Conservation (phyloP, 192 early-diverging fungal species). For the Radiomyces spectabilis region DNA sequence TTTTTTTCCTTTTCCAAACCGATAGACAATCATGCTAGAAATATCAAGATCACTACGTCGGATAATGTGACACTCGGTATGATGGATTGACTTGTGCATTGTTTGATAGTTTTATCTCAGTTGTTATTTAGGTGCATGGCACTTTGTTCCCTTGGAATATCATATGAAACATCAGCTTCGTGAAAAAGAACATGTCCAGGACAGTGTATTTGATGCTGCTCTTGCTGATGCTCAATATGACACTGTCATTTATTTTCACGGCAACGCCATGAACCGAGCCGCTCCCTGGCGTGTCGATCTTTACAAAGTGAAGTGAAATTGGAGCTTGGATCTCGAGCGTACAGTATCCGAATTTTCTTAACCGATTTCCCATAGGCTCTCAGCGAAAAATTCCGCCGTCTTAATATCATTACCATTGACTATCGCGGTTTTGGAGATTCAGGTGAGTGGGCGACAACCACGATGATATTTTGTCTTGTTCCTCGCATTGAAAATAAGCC, state of each 20-base stretch:
- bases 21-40: constrained; percentile 28
- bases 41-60: constrained; percentile 15
- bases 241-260: constrained; percentile 33
- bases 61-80: constrained; percentile 27
- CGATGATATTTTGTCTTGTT: too few relatives aligned
- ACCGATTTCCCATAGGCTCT: constrained; percentile 6
- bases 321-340: not conserved
- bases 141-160: constrained; percentile 24
- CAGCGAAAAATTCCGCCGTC: constrained; percentile 8
- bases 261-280: constrained; percentile 29
- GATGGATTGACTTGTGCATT: not conserved
- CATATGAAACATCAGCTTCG: constrained; percentile 11
- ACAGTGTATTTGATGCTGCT: constrained; percentile 15
- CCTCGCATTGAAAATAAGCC: not conserved
- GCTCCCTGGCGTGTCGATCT: constrained; percentile 25
- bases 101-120: not conserved
- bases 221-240: constrained; percentile 15
- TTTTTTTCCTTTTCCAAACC: not conserved
- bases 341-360: not conserved
- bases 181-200: not conserved
- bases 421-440: constrained; percentile 38
- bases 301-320: constrained; percentile 18
- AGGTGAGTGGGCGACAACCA: constrained; percentile 4
- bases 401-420: constrained; percentile 26
- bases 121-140: constrained; percentile 25